A percentile compares a stretch with the other conserved stretches of the same genome.
Evolutionary conservation across 2,329 filamentous ascomycete species (phyloP).

Genomic region (Colletotrichum karsti): DNA sequence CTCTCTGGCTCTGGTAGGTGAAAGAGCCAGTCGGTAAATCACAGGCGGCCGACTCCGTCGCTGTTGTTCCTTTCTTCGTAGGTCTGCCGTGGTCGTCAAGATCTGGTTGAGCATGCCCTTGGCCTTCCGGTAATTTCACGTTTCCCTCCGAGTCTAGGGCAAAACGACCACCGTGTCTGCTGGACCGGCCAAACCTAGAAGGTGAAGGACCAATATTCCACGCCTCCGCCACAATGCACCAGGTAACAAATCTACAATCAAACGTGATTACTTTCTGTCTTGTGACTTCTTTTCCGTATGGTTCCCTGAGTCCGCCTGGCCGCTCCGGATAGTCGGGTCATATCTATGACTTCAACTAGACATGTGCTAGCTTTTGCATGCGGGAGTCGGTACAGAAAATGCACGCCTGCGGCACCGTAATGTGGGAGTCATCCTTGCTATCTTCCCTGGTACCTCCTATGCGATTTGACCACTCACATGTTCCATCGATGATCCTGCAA

Average conservation of each 20-base stretch:
- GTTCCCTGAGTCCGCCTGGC: no score
- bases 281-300: no score
- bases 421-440: constrained; percentile 2
- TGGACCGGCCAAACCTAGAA: no score
- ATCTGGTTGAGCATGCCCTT: neutral
- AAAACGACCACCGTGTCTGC: no score
- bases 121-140: neutral
- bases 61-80: neutral
- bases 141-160: no score
- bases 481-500: neutral
- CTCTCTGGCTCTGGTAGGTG: neutral
- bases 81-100: neutral
- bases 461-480: neutral
- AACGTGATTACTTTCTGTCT: no score
- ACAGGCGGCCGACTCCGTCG: neutral
- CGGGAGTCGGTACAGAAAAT: neutral
- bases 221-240: neutral
- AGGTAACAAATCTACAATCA: neutral
- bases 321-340: no score
- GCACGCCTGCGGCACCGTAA: neutral
- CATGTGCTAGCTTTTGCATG: neutral
- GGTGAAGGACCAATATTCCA: neutral
- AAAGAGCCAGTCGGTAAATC: neutral
- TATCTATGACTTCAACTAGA: neutral
- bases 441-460: neutral